Percentiles rank a stretch among this genome's conserved stretches.
Evolutionary conservation across 164 flowering plant species (phyloP).

Genomic region (Stephania cephalantha): DNA sequence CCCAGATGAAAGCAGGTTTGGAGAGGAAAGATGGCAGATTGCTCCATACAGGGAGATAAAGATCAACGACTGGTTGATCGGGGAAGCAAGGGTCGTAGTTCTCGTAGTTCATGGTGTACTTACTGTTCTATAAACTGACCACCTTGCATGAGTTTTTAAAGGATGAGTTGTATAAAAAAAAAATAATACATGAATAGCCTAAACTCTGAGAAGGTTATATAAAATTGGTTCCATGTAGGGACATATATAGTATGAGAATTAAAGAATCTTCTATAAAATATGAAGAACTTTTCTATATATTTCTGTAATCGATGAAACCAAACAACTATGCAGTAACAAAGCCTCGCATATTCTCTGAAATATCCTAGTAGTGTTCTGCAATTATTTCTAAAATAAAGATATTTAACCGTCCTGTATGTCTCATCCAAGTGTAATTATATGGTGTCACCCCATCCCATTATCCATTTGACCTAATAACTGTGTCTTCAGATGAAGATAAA

Average conservation of each 20-base stretch:
- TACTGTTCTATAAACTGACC: not conserved
- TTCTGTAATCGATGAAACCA: not conserved
- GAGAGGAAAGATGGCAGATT: slow-evolving; percentile 38
- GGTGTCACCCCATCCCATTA: not conserved
- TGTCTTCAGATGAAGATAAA: not conserved
- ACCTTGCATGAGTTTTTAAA: slow-evolving; percentile 12
- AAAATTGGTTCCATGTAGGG: not conserved
- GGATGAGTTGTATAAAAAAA: not conserved
- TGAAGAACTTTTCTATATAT: not conserved
- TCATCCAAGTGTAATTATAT: not conserved
- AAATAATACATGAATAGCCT: not conserved
- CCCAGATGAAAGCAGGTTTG: slow-evolving; percentile 69
- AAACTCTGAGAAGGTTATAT: not conserved
- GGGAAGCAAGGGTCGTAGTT: slow-evolving; percentile 72
- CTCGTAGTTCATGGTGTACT: slow-evolving; percentile 27
- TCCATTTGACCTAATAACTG: not conserved
- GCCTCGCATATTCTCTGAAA: not conserved
- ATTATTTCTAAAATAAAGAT: not conserved
- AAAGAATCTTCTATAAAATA: not conserved
- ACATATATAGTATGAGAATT: not conserved
- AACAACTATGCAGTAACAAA: not conserved
- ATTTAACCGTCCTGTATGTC: not conserved
- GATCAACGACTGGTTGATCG: slow-evolving; percentile 71
- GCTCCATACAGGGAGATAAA: slow-evolving; percentile 63
- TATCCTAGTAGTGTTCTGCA: not conserved